Percentiles rank a stretch among this genome's conserved stretches.
These are phyloP conservation scores for Aphanomyces stellatus DNA, from an alignment of 352 stramenopile species.

Conservation along the genomic window DNA sequence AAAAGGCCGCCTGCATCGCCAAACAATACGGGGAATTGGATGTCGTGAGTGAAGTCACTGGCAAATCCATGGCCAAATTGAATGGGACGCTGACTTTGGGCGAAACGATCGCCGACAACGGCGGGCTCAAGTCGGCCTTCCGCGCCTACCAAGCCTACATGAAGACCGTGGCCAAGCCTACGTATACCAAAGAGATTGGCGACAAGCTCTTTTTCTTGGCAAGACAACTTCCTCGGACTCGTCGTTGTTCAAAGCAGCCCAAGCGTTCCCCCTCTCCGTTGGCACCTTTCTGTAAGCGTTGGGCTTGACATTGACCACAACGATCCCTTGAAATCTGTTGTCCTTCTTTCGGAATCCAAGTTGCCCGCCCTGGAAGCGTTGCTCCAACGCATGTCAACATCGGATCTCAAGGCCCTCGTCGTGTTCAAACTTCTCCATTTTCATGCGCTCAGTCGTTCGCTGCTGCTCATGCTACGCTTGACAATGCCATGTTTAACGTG, in stretches of 20 bases:
- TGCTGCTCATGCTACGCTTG: constrained; percentile 81
- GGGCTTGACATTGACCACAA: neutral
- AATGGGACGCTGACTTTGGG: constrained; percentile 85
- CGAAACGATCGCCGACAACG: constrained; percentile 91
- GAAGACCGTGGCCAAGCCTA: too few relatives aligned
- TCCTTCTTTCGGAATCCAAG: neutral
- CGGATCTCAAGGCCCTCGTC: constrained; percentile 44
- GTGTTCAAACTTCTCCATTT: constrained; percentile 31
- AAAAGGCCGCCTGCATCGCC: constrained; percentile 42
- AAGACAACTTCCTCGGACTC: too few relatives aligned
- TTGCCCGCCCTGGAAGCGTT: constrained; percentile 24
- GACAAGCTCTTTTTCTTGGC: constrained; percentile 22
- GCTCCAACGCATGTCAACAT: constrained; percentile 23
- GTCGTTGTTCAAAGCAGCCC: too few relatives aligned
- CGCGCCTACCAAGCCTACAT: too few relatives aligned
- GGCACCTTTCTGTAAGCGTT: too few relatives aligned
- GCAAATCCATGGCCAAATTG: constrained; percentile 39
- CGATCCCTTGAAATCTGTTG: neutral
- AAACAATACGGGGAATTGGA: constrained; percentile 48
- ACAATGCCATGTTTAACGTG: constrained; percentile 73
- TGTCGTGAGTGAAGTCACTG: constrained; percentile 30
- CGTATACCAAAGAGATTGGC: neutral
- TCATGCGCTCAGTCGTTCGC: constrained; percentile 45
- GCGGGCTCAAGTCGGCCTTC: too few relatives aligned
- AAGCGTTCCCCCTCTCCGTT: too few relatives aligned